These are phyloP conservation scores for Microbotryomycetes sp. DNA, from an alignment of 1,284 basidiomycete genomes.

Conservation along the genomic window DNA sequence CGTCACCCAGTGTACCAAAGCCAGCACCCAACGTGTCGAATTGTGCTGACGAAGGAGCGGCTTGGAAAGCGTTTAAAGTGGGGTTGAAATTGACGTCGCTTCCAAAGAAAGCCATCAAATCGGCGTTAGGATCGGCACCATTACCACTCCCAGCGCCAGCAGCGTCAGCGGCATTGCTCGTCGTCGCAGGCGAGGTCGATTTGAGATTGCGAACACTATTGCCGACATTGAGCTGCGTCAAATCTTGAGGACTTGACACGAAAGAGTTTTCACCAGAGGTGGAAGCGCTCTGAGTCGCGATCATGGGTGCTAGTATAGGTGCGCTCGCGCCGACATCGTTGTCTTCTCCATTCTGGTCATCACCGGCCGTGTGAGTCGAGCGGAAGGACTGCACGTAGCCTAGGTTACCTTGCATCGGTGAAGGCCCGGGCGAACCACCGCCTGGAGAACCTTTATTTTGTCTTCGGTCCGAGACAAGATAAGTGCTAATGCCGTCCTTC, in stretches of 20 bases:
- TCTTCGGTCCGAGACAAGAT: constrained; percentile 18
- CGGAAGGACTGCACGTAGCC: constrained; percentile 16
- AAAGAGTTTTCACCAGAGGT: neutral
- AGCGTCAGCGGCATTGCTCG: neutral
- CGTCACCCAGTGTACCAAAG: neutral
- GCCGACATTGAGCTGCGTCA: neutral
- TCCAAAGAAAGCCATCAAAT: neutral
- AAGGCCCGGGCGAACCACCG: constrained; percentile 6
- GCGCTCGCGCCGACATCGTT: neutral
- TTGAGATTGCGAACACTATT: neutral
- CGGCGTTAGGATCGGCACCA: neutral
- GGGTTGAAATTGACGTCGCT: neutral
- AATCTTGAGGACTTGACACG: neutral
- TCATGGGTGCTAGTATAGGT: neutral
- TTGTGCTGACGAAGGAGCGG: neutral
- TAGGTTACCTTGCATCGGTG: neutral
- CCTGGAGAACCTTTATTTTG: constrained; percentile 13
- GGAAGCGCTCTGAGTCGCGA: neutral
- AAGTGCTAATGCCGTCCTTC: constrained; percentile 16
- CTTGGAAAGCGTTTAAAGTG: neutral
- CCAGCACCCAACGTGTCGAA: no score
- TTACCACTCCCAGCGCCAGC: no score
- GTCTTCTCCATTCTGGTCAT: neutral
- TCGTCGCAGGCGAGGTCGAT: neutral
- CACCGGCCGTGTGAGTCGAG: constrained; percentile 12